Conservation (phyloP, 495 filamentous ascomycete species). For the Aspergillus incahuasiensis region DNA sequence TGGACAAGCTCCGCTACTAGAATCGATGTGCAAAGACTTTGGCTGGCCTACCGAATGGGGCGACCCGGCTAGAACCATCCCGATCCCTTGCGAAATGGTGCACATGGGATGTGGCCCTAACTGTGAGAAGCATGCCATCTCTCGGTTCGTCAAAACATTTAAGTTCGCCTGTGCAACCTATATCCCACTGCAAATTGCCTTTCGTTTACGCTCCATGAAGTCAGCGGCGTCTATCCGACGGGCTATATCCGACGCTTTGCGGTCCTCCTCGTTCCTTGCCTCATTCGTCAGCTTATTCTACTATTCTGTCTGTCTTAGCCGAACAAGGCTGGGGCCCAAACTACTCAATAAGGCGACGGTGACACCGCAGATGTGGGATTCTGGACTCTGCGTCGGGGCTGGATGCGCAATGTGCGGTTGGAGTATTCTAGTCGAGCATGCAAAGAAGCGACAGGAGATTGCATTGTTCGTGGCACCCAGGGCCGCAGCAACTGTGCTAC, state of each 20-base stretch:
- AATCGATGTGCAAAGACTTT: conserved; percentile 72
- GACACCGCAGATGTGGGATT: conserved; percentile 57
- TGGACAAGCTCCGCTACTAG: conserved; percentile 64
- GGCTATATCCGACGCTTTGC: conserved; percentile 56
- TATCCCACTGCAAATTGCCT: conserved; percentile 66
- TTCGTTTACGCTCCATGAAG: conserved; percentile 56
- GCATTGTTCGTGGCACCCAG: conserved; percentile 82
- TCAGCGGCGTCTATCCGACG: conserved; percentile 30
- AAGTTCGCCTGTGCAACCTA: conserved; percentile 74
- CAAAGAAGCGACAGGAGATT: conserved; percentile 67
- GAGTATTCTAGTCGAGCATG: conserved; percentile 74
- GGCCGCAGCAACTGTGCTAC: conserved; percentile 72
- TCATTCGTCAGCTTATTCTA: conserved; percentile 81
- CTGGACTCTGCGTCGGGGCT: conserved; percentile 66
- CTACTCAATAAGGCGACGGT: conserved; percentile 52
- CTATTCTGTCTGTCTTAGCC: conserved; percentile 79
- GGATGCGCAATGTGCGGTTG: conserved; percentile 81
- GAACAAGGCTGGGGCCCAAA: conserved; percentile 73
- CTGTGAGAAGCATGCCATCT: conserved; percentile 74
- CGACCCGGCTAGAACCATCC: conserved; percentile 66
- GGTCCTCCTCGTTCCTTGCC: conserved; percentile 79
- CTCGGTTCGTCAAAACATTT: conserved; percentile 67
- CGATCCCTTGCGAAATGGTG: conserved; percentile 83
- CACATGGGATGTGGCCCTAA: conserved; percentile 74
- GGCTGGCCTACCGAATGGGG: conserved; percentile 66